Evolutionary conservation across 2,329 filamentous ascomycete genomes (phyloP), one percentile per base, ranked within the genome.

Genomic region (Fusarium kyushuense): DNA sequence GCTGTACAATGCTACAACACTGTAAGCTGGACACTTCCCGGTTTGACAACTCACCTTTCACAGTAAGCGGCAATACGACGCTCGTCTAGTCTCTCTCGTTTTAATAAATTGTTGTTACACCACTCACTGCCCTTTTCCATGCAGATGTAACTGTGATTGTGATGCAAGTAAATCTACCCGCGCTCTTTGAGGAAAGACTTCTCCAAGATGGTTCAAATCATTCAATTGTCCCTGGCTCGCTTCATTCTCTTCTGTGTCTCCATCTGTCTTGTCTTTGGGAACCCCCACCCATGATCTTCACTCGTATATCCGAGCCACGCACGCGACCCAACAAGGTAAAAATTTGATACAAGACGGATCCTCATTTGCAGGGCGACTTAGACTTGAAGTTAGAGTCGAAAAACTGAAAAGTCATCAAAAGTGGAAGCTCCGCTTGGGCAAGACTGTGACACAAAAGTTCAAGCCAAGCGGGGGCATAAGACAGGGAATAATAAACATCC

Each of bases 381-480:
- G 19, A 49, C 21, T 23, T 23, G 47, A 42, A 46, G 21, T 13
- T n/a, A 33, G 21, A 36, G 36, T 51, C 47, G 12, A 49, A 32
- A 49, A 46, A 40, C 25, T 27, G 17, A 52, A 64, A 59, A 64
- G 27, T 47, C 42, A 43, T 62, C 47, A 67, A 48, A 41, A 23
- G 54, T 33, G 60, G 49, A 57, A 57, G 60, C 58, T 63, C 56
- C 58, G 58, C 65, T 65, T 61, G 48, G 63, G 59, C 53, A 72
- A 51, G 54, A 56, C 54, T 60, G 63, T 66, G 63, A 64, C 61
- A 64, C 41, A 46, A 46, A 58, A 47, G 38, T 30, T 45, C 59
- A 64, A 65, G 54, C 40, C 27, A 54, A 65, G 61, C 60, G 61
- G 61, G 59, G 61, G 36, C 53, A 59, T 64, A 54, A 54, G 53